A percentile compares a stretch with the other conserved stretches of the same genome.
These are phyloP conservation scores for Herpotrichia juniperi DNA, from an alignment of 2,329 filamentous ascomycete genomes.

Conservation along the genomic window DNA sequence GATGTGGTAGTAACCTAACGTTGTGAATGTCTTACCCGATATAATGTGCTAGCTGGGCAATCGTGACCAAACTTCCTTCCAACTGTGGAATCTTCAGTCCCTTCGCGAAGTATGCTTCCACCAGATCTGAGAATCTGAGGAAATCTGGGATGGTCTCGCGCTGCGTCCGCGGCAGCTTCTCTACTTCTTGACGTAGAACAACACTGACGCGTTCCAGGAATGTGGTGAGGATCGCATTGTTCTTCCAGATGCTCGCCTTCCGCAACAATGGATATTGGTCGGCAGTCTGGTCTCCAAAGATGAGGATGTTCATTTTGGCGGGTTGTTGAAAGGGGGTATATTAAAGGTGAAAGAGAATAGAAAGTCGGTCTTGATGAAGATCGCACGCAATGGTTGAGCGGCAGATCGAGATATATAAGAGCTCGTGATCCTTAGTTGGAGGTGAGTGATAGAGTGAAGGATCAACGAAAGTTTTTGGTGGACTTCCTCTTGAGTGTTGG, in stretches of 20 bases:
- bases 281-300: slow-evolving; percentile 75
- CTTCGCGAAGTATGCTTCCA: slow-evolving; percentile 67
- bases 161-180: slow-evolving; percentile 62
- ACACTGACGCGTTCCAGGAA: slow-evolving; percentile 66
- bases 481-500: slow-evolving; percentile 8
- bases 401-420: background rate
- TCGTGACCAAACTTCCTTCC: slow-evolving; percentile 69
- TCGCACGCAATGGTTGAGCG: background rate
- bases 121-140: slow-evolving; percentile 66
- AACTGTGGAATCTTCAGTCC: slow-evolving; percentile 64
- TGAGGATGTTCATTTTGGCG: slow-evolving; percentile 57
- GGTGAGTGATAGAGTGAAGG: slow-evolving; percentile 1
- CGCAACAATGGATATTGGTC: slow-evolving; percentile 68
- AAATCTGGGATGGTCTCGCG: slow-evolving; percentile 67
- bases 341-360: slow-evolving; percentile 19
- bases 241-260: slow-evolving; percentile 54
- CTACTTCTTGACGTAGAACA: slow-evolving; percentile 66
- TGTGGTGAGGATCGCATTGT: slow-evolving; percentile 64
- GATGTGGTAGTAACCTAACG: no score
- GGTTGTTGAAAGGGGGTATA: slow-evolving; percentile 26
- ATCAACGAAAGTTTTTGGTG: slow-evolving; percentile 12
- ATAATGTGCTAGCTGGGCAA: slow-evolving; percentile 71
- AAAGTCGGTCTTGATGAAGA: background rate
- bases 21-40: slow-evolving; percentile 73
- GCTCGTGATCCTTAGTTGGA: background rate